Percentiles rank a stretch among this genome's conserved stretches.
Conservation (phyloP, 352 stramenopile species). For the Blastocystis hominis region DNA sequence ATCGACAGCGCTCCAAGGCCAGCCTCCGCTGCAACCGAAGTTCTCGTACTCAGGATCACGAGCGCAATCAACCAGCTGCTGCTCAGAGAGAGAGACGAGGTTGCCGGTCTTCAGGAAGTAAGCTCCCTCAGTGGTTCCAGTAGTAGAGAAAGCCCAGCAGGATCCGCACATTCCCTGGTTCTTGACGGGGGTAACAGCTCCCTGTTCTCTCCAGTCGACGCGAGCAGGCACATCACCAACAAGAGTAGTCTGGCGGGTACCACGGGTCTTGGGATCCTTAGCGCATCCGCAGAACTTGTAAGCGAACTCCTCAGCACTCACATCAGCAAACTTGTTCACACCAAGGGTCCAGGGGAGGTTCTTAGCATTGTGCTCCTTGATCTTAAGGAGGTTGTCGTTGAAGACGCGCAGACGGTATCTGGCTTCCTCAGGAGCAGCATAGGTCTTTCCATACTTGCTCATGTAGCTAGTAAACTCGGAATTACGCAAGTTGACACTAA, state of each 20-base stretch:
- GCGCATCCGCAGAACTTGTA: conserved; percentile 61
- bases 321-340: conserved; percentile 64
- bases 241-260: not conserved
- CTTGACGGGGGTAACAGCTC: conserved; percentile 78
- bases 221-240: conserved; percentile 57
- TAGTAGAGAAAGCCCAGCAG: conserved; percentile 87
- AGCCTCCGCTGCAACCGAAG: conserved; percentile 78
- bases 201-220: conserved; percentile 69
- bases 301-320: conserved; percentile 62
- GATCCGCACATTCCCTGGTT: conserved; percentile 85
- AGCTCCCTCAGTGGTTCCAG: conserved; percentile 77
- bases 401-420: conserved; percentile 60
- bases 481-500: conserved; percentile 41
- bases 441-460: conserved; percentile 34
- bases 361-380: conserved; percentile 60
- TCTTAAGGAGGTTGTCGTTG: conserved; percentile 60
- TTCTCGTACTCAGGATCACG: conserved; percentile 65
- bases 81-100: conserved; percentile 73
- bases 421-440: conserved; percentile 33
- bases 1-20: conserved; percentile 77
- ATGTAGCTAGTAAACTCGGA: conserved; percentile 10
- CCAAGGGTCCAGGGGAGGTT: conserved; percentile 60
- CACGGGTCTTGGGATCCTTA: conserved; percentile 31
- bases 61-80: conserved; percentile 81
- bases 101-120: conserved; percentile 72